Evolutionary conservation across 2,329 filamentous ascomycete species (phyloP).

Genomic region (Microcyclospora tardicrescens): DNA sequence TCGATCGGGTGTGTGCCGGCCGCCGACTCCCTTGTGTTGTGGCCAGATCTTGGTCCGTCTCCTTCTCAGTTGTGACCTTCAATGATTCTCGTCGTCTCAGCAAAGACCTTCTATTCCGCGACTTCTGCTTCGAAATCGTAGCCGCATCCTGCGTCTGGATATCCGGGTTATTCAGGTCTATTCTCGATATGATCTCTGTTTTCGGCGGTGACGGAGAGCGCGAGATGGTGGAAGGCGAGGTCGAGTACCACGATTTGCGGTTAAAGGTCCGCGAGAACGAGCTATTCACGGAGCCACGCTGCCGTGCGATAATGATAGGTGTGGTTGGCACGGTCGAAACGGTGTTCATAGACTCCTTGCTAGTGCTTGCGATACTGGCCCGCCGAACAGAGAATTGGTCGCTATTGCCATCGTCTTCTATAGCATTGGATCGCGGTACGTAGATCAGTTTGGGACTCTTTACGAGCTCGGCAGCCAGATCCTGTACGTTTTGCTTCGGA

Average conservation of each 20-base stretch:
- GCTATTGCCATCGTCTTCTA: conserved; percentile 13
- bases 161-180: background rate
- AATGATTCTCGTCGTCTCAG: background rate
- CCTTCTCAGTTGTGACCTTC: background rate
- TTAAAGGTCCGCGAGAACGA: conserved; percentile 16
- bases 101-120: background rate
- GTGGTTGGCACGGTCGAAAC: conserved; percentile 5
- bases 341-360: conserved; percentile 9
- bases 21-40: background rate
- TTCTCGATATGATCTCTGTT: conserved; percentile 3
- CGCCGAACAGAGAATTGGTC: conserved; percentile 9
- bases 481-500: conserved; percentile 17
- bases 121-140: no score
- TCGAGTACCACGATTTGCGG: conserved; percentile 16
- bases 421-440: no score
- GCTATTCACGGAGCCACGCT: conserved; percentile 9
- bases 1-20: background rate
- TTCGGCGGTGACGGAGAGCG: conserved; percentile 22
- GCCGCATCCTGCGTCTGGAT: background rate
- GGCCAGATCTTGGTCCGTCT: background rate
- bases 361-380: conserved; percentile 10
- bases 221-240: conserved; percentile 16
- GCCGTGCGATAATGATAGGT: conserved; percentile 11
- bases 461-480: conserved; percentile 19
- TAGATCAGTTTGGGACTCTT: conserved; percentile 18